Evolutionary conservation across 164 flowering plant genomes (phyloP).

Genomic region (Nymphaea colorata): DNA sequence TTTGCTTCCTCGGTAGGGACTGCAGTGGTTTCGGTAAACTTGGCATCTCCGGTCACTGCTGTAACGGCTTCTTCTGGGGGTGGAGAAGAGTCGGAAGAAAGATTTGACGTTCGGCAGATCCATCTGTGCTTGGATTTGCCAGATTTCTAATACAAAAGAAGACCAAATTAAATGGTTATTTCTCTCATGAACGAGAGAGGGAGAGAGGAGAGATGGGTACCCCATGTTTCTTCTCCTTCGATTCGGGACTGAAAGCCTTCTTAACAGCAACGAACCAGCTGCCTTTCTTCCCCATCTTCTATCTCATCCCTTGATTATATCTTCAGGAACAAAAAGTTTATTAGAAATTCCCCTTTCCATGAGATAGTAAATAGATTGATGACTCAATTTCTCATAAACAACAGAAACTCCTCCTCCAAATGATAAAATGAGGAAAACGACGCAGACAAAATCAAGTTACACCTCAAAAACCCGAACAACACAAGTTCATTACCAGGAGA

Average conservation of each 20-base stretch:
- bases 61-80: slow-evolving; percentile 10
- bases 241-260: slow-evolving; percentile 63
- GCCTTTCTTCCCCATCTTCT: slow-evolving; percentile 79
- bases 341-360: background rate
- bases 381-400: background rate
- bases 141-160: slow-evolving; percentile 19
- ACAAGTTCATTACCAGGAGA: too few species aligned
- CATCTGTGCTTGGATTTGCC: slow-evolving; percentile 50
- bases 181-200: background rate
- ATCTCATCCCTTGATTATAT: background rate
- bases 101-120: slow-evolving; percentile 18
- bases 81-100: slow-evolving; percentile 12
- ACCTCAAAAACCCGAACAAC: too few species aligned
- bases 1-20: background rate
- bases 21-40: background rate
- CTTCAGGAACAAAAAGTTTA: background rate
- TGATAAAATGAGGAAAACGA: too few species aligned
- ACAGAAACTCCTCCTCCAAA: background rate
- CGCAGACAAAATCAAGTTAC: too few species aligned
- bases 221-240: slow-evolving; percentile 39
- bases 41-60: background rate
- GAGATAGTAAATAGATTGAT: background rate
- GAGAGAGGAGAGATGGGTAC: background rate
- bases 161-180: background rate
- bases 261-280: slow-evolving; percentile 77